phyloP scores from a whole-genome alignment of 106 monocot species.

The Ottelia alismoides region DNA sequence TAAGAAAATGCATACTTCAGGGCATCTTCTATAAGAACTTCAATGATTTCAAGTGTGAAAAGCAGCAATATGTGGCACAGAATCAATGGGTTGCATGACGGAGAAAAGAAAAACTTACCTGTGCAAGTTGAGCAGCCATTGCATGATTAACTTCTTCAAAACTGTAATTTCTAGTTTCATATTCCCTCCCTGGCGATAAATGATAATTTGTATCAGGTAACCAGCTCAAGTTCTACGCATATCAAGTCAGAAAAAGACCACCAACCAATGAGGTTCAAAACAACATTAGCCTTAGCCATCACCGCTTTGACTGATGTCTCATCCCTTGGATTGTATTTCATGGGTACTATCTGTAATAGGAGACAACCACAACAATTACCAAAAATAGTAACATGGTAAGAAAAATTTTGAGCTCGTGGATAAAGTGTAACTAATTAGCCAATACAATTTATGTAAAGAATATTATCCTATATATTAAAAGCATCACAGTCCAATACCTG shows the following conservation, averaged over 20 bases:
- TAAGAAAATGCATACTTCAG: too few relatives aligned
- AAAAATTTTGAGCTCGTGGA: background rate
- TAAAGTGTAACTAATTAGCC: background rate
- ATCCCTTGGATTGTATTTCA: conserved; percentile 96
- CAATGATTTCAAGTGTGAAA: too few relatives aligned
- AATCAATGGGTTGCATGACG: too few relatives aligned
- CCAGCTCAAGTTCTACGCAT: too few relatives aligned
- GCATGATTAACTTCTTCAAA: conserved; percentile 93
- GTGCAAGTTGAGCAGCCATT: conserved; percentile 91
- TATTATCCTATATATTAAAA: too few relatives aligned
- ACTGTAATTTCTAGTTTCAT: conserved; percentile 92
- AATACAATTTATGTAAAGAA: too few relatives aligned
- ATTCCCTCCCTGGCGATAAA: conserved; percentile 61
- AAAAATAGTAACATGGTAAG: background rate
- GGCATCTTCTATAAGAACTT: too few relatives aligned
- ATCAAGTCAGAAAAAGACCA: conserved; percentile 4
- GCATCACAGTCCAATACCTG: conserved; percentile 67
- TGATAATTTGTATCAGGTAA: too few relatives aligned
- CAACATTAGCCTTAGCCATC: conserved; percentile 99
- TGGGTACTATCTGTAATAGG: conserved; percentile 76
- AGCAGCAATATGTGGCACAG: too few relatives aligned
- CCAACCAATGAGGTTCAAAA: conserved; percentile 92
- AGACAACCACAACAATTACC: background rate
- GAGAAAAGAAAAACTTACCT: conserved; percentile 29
- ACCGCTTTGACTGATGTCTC: conserved; percentile 96